Conservation (phyloP, 495 filamentous ascomycete genomes). For the Neurospora intermedia region DNA sequence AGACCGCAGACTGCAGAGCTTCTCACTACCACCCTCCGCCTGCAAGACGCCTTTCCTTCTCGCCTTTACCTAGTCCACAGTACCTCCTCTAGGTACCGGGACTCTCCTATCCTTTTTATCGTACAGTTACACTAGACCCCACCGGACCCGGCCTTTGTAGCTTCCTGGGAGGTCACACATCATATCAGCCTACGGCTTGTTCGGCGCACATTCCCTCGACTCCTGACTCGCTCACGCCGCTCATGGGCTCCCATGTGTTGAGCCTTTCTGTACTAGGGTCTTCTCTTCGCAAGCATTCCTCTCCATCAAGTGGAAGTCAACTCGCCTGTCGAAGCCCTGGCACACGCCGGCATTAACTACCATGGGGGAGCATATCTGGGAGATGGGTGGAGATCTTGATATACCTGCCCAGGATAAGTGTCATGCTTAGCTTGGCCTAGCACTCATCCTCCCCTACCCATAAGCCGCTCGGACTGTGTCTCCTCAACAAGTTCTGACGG, state of each 20-base stretch:
- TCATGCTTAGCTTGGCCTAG: not conserved
- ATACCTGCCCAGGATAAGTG: not conserved
- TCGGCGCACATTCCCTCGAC: conserved; percentile 34
- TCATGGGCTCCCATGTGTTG: not conserved
- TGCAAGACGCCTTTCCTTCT: conserved; percentile 19
- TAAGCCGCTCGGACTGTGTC: not conserved
- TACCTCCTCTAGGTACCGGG: conserved; percentile 1
- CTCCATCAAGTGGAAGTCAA: conserved; percentile 2
- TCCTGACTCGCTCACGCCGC: conserved; percentile 5
- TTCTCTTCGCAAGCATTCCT: not conserved
- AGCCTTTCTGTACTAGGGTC: conserved; percentile 9
- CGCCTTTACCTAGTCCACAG: conserved; percentile 6
- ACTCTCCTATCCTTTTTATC: conserved; percentile 13
- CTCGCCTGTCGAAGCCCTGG: conserved; percentile 6
- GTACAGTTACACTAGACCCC: conserved; percentile 21
- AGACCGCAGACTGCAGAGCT: not conserved
- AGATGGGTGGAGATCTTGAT: not conserved
- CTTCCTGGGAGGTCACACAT: conserved; percentile 16
- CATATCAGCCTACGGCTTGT: conserved; percentile 41
- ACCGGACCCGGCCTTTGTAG: conserved; percentile 13
- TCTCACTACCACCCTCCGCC: conserved; percentile 19
- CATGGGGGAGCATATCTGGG: conserved; percentile 6
- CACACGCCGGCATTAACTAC: conserved; percentile 16
- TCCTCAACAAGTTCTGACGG: not conserved
- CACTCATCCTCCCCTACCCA: not conserved